Evolutionary conservation across 257 asterid genomes (phyloP), one percentile per base, ranked within the genome.

Genomic region (Dorcoceras hygrometricum): DNA sequence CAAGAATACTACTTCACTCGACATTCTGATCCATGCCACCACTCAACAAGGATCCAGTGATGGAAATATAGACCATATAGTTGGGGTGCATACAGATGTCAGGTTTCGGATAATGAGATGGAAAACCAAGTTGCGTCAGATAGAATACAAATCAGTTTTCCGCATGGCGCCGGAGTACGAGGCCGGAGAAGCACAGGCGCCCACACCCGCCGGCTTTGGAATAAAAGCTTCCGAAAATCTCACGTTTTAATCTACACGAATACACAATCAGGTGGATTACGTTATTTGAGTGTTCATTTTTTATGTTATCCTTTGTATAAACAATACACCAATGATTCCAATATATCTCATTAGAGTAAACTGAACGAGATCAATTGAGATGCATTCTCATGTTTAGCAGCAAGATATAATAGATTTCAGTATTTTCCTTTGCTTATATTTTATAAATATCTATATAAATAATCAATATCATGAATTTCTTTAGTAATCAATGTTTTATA

Each of bases 71-170:
- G 70, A 67, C 55, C 71, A 71, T 54, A 28, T 5, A 14, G 39
- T 82, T n/a, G 80, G 81, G 56, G 68, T 79, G 63, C 76, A 65
- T 65, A 75, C 76, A 36, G 25, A 78, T 3, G 83, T 83, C 18
- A 70, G 73, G 76, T 82, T 84, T 39, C 75, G 67, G 73, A 72
- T 71, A 76, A 73, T 77, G 70, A 68, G 77, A 68, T 84, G 89
- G 88, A 66, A 78, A 81, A 74, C 90, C 62, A 76, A 76, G 79
- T 64, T 56, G 76, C 74, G 66, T 63, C 86, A 66, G 32, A 61
- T 87, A 51, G 73, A 67, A 25, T 60, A 75, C 0, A 75, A 87
- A 61, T 76, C 66, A 31, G 4, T 39, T 12, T 11, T 11, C 6
- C 50, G 2, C 11, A 3, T 2, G 8, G 46, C 0, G 46, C 9